These are phyloP conservation scores for Pulveroboletus sp. DNA, from an alignment of 768 basidiomycete species.

Conservation along the genomic window DNA sequence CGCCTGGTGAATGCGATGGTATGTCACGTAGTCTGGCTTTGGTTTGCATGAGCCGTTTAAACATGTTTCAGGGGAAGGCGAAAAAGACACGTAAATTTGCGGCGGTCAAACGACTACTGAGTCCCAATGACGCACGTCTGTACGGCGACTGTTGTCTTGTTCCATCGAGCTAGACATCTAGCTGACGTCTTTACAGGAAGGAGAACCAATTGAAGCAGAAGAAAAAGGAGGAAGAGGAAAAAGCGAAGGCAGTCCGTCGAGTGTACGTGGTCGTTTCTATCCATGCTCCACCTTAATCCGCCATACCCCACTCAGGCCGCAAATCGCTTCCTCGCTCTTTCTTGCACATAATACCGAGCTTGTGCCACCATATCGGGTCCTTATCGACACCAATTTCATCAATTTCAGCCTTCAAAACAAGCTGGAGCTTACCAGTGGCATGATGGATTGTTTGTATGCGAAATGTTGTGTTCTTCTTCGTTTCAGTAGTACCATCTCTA, in stretches of 20 bases:
- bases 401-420: constrained; percentile 99
- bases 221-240: constrained; percentile 78
- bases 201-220: constrained; percentile 90
- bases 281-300: neutral
- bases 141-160: constrained; percentile 37
- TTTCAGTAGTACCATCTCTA: constrained; percentile 1
- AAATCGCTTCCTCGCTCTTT: constrained; percentile 90
- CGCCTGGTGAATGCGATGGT: too few relatives aligned
- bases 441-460: constrained; percentile 99
- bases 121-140: constrained; percentile 92
- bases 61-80: constrained; percentile 65
- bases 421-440: constrained; percentile 90
- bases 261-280: constrained; percentile 53
- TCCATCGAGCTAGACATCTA: neutral
- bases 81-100: constrained; percentile 97
- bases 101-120: constrained; percentile 87
- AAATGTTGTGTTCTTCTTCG: constrained; percentile 64
- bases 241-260: constrained; percentile 72
- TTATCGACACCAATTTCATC: constrained; percentile 99
- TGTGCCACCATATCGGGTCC: constrained; percentile 93
- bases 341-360: constrained; percentile 93
- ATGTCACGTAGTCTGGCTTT: neutral
- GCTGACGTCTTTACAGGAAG: constrained; percentile 54
- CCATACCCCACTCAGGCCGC: constrained; percentile 50
- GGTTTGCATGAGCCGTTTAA: neutral